These are phyloP conservation scores for Lecanicillium sp. DNA, from an alignment of 2,329 filamentous ascomycete species.

Conservation along the genomic window DNA sequence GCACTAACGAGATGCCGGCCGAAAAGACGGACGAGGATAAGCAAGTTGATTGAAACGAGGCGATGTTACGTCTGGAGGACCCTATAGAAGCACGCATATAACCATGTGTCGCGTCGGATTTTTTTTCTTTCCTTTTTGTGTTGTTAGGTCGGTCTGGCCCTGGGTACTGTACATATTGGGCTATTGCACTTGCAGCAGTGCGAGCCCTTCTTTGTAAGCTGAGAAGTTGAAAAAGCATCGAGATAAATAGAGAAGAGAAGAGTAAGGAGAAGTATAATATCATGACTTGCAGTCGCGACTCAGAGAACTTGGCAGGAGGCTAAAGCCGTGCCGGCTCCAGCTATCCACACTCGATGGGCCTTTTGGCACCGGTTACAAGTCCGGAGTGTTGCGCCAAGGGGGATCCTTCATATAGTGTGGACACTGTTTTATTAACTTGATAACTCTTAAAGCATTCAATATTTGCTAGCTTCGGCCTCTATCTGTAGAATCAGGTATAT, in stretches of 20 bases:
- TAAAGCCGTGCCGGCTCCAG: no score
- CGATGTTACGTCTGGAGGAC: slow-evolving; percentile 3
- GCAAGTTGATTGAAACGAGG: slow-evolving; percentile 7
- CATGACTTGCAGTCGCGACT: no score
- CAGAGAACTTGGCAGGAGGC: no score
- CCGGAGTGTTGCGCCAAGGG: not conserved
- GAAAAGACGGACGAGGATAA: slow-evolving; percentile 1
- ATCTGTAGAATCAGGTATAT: no score
- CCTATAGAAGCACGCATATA: not conserved
- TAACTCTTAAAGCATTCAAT: no score
- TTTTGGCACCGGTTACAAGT: no score
- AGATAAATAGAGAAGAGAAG: slow-evolving; percentile 2
- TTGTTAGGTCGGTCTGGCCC: not conserved
- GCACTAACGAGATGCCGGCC: not conserved
- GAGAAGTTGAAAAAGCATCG: not conserved
- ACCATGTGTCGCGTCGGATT: not conserved
- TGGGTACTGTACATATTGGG: slow-evolving; percentile 7
- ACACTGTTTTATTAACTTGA: no score
- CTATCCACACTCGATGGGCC: no score
- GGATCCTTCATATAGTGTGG: no score
- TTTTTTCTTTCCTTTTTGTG: not conserved
- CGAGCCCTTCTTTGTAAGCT: not conserved
- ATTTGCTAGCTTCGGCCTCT: no score
- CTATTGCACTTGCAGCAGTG: not conserved
- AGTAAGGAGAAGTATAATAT: not conserved